Base-by-base conservation (phyloP, 108 stramenopile genomes). In the Cyclotella cryptica region DNA sequence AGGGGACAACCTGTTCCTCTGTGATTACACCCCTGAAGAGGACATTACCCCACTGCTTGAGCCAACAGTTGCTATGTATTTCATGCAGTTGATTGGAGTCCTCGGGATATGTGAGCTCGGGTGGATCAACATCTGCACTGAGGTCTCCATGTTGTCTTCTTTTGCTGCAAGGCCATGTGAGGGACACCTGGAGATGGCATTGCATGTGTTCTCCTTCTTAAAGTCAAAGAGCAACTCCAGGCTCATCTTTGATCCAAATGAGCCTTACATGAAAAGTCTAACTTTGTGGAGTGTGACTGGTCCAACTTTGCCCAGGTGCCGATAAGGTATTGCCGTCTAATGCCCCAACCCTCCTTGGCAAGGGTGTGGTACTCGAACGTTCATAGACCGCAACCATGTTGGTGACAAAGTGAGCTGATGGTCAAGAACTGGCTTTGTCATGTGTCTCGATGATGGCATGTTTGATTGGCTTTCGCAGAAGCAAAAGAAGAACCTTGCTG, bases 21-120 rank as follows among this genome's bases (percentile, higher is more conserved):
- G 11, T 4, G 52, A 55, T 6, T 72, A 79, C 30, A 24, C n/a
- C 12, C 51, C 71, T 4, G 71, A 63, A 8, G 46, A 47, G 14
- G 61, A 72, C 41, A 22, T 28, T 4, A 17, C 66, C 0, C 18
- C 11, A 7, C 46, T 24, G 3, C 43, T 66, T 21, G 62, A 61
- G n/a, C 65, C 72, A 11, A 22, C 65, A 5, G 5, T 22, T 21
- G 53, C 72, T 22, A 47, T 65, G 1, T 80, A 58, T 27, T 85
- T 29, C 62, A 62, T 60, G 52, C 43, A 46, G 43, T 21, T 71
- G 45, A 77, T 85, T n/a, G 84, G 84, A 13, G 40, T 85, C 27
- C 59, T 87, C 0, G 87, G 87, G 87, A 75, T 78, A 28, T 83
- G 86, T 24, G 85, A 90, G 44, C 44, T 87, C n/a, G 82, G 86